Evolutionary conservation across 345 rosid species (phyloP).

Genomic region (Eutrema japonicum): DNA sequence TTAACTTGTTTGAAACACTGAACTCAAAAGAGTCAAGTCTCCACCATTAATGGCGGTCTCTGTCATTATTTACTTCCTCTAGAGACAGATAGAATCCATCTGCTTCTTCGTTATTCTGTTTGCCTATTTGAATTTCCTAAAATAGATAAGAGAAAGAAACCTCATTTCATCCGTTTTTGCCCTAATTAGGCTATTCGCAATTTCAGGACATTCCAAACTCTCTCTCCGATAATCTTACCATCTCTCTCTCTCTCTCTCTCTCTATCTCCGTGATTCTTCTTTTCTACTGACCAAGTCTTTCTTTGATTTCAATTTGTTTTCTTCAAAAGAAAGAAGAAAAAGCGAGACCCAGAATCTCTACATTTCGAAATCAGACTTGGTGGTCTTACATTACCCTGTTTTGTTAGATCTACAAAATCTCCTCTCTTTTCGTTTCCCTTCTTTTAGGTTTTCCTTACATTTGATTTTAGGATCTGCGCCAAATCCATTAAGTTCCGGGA

Average conservation of each 20-base stretch:
- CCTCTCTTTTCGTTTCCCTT: neutral
- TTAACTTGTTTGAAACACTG: conserved; percentile 14
- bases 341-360: neutral
- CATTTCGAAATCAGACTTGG: neutral
- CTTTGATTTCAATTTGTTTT: conserved; percentile 17
- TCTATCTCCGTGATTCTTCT: neutral
- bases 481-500: conserved; percentile 1
- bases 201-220: conserved; percentile 45
- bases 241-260: neutral
- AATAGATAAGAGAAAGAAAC: conserved; percentile 22
- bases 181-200: conserved; percentile 44
- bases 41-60: conserved; percentile 11
- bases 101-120: conserved; percentile 29
- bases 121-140: conserved; percentile 14
- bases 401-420: conserved; percentile 12
- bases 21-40: neutral
- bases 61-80: conserved; percentile 4
- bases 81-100: conserved; percentile 36
- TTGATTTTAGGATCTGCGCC: conserved; percentile 1
- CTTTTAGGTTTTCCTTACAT: neutral
- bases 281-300: conserved; percentile 25
- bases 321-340: neutral
- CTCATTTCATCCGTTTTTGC: conserved; percentile 24
- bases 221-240: neutral
- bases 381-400: neutral